Evolutionary conservation across 176 grass and related monocot genomes (phyloP), one percentile per base, ranked within the genome.

Genomic region (Eremochloa ophiuroides): DNA sequence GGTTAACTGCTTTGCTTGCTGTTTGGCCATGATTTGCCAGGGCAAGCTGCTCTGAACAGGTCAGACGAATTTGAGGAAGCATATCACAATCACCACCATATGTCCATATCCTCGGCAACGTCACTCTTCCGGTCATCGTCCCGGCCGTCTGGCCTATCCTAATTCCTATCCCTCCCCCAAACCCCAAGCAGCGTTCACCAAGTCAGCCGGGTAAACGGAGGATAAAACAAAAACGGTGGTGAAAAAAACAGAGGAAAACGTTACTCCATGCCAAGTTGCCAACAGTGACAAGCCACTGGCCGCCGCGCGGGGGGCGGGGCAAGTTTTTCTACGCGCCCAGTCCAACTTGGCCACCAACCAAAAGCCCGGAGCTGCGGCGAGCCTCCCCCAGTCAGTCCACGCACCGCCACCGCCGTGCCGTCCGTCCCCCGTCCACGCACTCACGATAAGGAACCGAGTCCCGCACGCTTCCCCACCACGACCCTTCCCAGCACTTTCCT

Each of bases 271-370:
- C n/a, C n/a, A n/a, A n/a, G n/a, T n/a, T n/a, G n/a, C n/a, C n/a
- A n/a, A n/a, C n/a, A n/a, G n/a, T n/a, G n/a, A n/a, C n/a, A n/a
- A n/a, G n/a, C 62, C 43, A 67, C 77, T 79, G 47, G 64, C 7
- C 33, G 13, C 8, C 23, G 10, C 1, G 13, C 50, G 39, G n/a
- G n/a, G n/a, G n/a, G n/a, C n/a, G n/a, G 10, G 76, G 53, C 62
- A 40, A 20, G 44, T 77, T 56, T 53, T 87, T 87, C 73, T 26
- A 83, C 80, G 67, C 43, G 22, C 73, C 55, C 23, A 65, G 80
- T 82, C 80, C 74, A 78, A 83, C 74, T 73, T 66, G 74, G 74
- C 74, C 66, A 78, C 86, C 85, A 87, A 70, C 51, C 73, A 14
- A 33, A 38, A 17, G 14, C 38, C 33, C 12, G 12, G 1, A 8